Percentiles rank a stretch among this genome's conserved stretches.
Evolutionary conservation across 1,284 basidiomycete species (phyloP).

Genomic region (Singerocomus rubriflavus): DNA sequence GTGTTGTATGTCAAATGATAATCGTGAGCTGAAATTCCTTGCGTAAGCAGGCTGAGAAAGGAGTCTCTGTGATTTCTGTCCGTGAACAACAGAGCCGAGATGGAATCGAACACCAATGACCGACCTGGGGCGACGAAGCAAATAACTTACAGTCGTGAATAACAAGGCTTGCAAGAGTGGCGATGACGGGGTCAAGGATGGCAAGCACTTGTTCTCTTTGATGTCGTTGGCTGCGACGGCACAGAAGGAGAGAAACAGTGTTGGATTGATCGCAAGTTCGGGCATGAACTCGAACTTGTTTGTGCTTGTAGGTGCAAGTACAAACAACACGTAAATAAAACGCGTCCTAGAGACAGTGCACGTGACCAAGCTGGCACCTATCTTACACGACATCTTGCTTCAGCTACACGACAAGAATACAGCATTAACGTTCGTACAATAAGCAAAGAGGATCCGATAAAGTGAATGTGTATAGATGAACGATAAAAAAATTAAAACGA

Average conservation of each 20-base stretch:
- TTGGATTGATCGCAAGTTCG: not conserved
- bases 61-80: constrained; percentile 9
- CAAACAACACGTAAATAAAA: constrained; percentile 35
- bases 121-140: constrained; percentile 22
- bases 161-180: constrained; percentile 21
- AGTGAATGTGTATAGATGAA: not conserved
- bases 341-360: constrained; percentile 20
- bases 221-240: constrained; percentile 19
- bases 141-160: constrained; percentile 27
- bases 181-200: constrained; percentile 16
- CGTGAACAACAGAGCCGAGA: not conserved
- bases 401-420: not conserved
- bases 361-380: constrained; percentile 15
- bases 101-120: constrained; percentile 2
- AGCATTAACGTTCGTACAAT: constrained; percentile 6
- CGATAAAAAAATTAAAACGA: not conserved
- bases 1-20: constrained; percentile 15
- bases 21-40: constrained; percentile 25
- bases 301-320: constrained; percentile 26
- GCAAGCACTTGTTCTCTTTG: constrained; percentile 20
- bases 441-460: not conserved
- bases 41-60: constrained; percentile 21
- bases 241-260: constrained; percentile 19
- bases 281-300: constrained; percentile 34
- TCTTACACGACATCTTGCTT: not conserved